Evolutionary conservation across 179 eudicot genomes (phyloP).

Genomic region (Monotropa hypopitys): DNA sequence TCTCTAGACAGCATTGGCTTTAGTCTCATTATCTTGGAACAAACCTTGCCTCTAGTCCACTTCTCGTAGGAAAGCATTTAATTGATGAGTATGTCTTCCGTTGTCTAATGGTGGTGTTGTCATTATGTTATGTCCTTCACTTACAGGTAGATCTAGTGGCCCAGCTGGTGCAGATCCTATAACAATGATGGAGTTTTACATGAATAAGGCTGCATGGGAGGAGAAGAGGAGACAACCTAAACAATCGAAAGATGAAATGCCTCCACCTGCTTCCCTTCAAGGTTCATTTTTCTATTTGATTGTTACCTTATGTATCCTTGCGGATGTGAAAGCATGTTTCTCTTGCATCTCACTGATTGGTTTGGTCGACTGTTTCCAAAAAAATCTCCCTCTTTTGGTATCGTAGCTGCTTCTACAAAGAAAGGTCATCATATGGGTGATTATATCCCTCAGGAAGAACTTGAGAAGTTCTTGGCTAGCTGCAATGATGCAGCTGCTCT

Average conservation of each 20-base stretch:
- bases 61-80: not conserved
- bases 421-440: slow-evolving; percentile 99
- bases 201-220: slow-evolving; percentile 88
- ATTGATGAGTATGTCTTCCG: not conserved
- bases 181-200: slow-evolving; percentile 92
- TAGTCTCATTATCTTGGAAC: not conserved
- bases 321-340: slow-evolving; percentile 2
- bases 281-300: slow-evolving; percentile 24
- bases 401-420: slow-evolving; percentile 32
- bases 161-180: slow-evolving; percentile 61
- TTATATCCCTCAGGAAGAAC: slow-evolving; percentile 87
- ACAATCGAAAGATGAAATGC: slow-evolving; percentile 93
- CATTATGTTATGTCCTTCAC: not conserved
- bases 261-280: slow-evolving; percentile 96
- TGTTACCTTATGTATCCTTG: not conserved
- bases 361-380: not conserved
- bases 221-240: slow-evolving; percentile 69
- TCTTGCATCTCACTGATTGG: not conserved
- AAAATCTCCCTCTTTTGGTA: not conserved
- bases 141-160: slow-evolving; percentile 43
- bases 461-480: slow-evolving; percentile 69
- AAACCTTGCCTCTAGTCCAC: not conserved
- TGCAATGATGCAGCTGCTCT: slow-evolving; percentile 75
- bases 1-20: not conserved
- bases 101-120: not conserved